Conservation (phyloP, 2,329 filamentous ascomycete genomes). For the Mariannaea elegans region DNA sequence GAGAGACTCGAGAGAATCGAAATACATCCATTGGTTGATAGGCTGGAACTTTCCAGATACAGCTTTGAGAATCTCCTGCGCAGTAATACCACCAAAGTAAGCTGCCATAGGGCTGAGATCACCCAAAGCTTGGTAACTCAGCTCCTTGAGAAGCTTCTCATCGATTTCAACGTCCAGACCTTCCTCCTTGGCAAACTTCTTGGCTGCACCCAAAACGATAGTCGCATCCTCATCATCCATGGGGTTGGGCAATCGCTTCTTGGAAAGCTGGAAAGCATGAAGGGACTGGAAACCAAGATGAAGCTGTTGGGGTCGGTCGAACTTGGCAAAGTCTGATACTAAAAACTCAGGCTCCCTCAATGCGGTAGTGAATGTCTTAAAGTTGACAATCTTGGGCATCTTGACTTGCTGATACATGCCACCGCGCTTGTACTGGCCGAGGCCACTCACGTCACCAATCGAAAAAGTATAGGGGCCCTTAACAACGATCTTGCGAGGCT, state of each 20-base stretch:
- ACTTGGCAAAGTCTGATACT: slow-evolving; percentile 96
- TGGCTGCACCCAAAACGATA: slow-evolving; percentile 78
- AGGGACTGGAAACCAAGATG: slow-evolving; percentile 94
- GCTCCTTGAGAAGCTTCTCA: slow-evolving; percentile 90
- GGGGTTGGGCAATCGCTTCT: slow-evolving; percentile 80
- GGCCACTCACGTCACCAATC: slow-evolving; percentile 88
- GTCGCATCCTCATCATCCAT: slow-evolving; percentile 86
- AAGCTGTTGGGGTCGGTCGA: slow-evolving; percentile 90
- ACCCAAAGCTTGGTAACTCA: slow-evolving; percentile 93
- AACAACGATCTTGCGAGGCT: slow-evolving; percentile 89
- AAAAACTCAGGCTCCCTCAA: slow-evolving; percentile 89
- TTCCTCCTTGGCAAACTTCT: slow-evolving; percentile 77
- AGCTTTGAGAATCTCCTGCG: slow-evolving; percentile 95
- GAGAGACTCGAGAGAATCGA: slow-evolving; percentile 96
- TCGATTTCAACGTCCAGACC: slow-evolving; percentile 77
- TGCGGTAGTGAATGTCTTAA: slow-evolving; percentile 81
- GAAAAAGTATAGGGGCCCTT: slow-evolving; percentile 98
- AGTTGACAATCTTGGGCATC: slow-evolving; percentile 94
- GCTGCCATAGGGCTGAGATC: slow-evolving; percentile 93
- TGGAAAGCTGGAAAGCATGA: slow-evolving; percentile 81
- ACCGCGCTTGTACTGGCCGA: slow-evolving; percentile 87
- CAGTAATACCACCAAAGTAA: slow-evolving; percentile 91
- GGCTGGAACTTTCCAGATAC: slow-evolving; percentile 98
- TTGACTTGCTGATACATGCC: slow-evolving; percentile 96
- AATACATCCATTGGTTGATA: slow-evolving; percentile 96